These are phyloP conservation scores for Herpetospermum pedunculosum DNA, from an alignment of 306 rosid species.

Conservation along the genomic window DNA sequence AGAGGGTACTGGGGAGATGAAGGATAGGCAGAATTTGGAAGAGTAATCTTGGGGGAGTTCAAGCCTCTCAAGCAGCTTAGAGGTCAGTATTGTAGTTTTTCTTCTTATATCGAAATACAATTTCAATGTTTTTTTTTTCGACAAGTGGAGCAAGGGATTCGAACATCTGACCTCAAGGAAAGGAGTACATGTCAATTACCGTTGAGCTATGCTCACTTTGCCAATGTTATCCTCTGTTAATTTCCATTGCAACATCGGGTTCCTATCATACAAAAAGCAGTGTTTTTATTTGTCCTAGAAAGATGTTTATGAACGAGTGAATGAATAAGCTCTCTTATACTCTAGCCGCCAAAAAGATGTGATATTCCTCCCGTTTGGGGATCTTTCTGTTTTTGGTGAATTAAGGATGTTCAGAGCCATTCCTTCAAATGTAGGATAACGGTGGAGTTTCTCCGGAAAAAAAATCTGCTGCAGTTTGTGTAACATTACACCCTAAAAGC, in stretches of 20 bases:
- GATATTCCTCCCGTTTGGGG: not conserved
- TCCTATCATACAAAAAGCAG: not conserved
- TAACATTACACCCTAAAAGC: constrained; percentile 1
- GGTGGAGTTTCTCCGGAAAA: not conserved
- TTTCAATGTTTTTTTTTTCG: no score
- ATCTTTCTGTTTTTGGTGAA: constrained; percentile 8
- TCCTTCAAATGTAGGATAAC: not conserved
- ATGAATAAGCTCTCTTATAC: not conserved
- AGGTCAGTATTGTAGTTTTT: not conserved
- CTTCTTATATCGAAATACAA: not conserved
- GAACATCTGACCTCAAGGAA: no score
- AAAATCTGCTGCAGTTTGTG: not conserved
- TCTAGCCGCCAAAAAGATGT: not conserved
- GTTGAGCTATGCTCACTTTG: no score
- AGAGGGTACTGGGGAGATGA: not conserved
- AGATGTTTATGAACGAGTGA: not conserved
- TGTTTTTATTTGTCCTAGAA: not conserved
- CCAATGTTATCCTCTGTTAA: not conserved
- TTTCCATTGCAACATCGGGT: not conserved
- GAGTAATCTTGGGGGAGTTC: not conserved
- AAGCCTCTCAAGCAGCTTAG: no score
- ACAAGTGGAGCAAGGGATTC: no score
- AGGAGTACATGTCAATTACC: no score
- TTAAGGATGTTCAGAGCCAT: not conserved
- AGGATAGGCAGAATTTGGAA: not conserved